Conservation (phyloP, 768 basidiomycete species). For the Termitomyces sp. region DNA sequence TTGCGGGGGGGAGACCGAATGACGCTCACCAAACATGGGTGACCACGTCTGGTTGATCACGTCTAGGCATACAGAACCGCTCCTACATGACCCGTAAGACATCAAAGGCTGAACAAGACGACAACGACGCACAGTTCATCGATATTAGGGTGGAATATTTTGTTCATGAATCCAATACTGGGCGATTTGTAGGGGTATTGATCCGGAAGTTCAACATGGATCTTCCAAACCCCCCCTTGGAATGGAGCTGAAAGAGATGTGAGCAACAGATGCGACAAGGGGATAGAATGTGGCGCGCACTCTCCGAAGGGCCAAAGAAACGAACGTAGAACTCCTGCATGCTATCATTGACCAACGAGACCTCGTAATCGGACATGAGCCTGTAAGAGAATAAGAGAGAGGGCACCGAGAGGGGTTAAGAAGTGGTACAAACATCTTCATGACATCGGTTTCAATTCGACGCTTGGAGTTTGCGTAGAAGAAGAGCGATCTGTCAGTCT, state of each 20-base stretch:
- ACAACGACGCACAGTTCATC: slow-evolving; percentile 83
- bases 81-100: slow-evolving; percentile 43
- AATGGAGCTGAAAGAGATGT: slow-evolving; percentile 70
- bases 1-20: neutral
- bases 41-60: slow-evolving; percentile 99
- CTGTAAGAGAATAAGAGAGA: slow-evolving; percentile 38
- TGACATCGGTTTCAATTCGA: slow-evolving; percentile 97
- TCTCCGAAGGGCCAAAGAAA: slow-evolving; percentile 92
- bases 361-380: slow-evolving; percentile 98
- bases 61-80: slow-evolving; percentile 96
- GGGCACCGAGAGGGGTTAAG: slow-evolving; percentile 4
- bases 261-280: neutral
- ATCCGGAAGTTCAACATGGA: slow-evolving; percentile 97
- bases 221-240: slow-evolving; percentile 98
- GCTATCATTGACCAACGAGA: slow-evolving; percentile 94
- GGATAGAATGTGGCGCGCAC: slow-evolving; percentile 44
- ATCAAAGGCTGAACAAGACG: neutral
- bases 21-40: slow-evolving; percentile 93
- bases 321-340: slow-evolving; percentile 99
- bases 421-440: slow-evolving; percentile 78
- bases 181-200: slow-evolving; percentile 99
- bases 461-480: slow-evolving; percentile 82
- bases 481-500: slow-evolving; percentile 15
- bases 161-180: slow-evolving; percentile 99
- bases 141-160: slow-evolving; percentile 99